Evolutionary conservation across 176 grass and related monocot genomes (phyloP).

Genomic region (Thalia dealbata): DNA sequence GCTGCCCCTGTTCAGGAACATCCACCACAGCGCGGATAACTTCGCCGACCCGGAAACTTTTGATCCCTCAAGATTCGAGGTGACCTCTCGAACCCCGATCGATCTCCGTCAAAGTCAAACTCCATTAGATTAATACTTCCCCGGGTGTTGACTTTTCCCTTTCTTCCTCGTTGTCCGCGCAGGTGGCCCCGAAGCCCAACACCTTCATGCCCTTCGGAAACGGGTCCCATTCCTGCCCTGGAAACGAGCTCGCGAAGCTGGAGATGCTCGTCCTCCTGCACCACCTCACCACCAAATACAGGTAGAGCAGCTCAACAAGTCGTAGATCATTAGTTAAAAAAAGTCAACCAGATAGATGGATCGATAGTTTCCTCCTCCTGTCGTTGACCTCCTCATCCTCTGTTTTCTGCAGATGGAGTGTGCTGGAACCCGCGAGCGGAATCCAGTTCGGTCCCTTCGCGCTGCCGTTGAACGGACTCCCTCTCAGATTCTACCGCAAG

Average conservation of each 20-base stretch:
- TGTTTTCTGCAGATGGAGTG: not conserved
- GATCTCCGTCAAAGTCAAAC: too few species aligned
- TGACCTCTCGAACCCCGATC: constrained; percentile 4
- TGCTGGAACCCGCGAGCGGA: not conserved
- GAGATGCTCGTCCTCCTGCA: constrained; percentile 95
- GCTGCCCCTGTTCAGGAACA: constrained; percentile 91
- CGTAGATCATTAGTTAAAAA: too few species aligned
- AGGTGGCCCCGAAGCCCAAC: constrained; percentile 84
- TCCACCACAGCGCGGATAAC: constrained; percentile 87
- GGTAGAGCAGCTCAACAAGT: constrained; percentile 16
- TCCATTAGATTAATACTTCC: too few species aligned
- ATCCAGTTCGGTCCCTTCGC: constrained; percentile 22
- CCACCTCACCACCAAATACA: constrained; percentile 80
- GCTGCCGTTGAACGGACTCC: constrained; percentile 20
- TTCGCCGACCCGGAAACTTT: constrained; percentile 82
- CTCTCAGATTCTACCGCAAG: constrained; percentile 20
- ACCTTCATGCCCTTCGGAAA: constrained; percentile 99
- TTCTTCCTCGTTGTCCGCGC: not conserved
- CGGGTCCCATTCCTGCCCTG: constrained; percentile 92
- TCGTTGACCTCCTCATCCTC: not conserved
- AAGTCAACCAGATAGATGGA: too few species aligned
- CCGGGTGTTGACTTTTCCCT: too few species aligned
- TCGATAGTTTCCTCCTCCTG: too few species aligned
- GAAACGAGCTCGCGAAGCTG: constrained; percentile 96
- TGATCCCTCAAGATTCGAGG: constrained; percentile 94